These are phyloP conservation scores for Tuber umbilicatum DNA, from an alignment of 495 filamentous ascomycete species.

Conservation along the genomic window DNA sequence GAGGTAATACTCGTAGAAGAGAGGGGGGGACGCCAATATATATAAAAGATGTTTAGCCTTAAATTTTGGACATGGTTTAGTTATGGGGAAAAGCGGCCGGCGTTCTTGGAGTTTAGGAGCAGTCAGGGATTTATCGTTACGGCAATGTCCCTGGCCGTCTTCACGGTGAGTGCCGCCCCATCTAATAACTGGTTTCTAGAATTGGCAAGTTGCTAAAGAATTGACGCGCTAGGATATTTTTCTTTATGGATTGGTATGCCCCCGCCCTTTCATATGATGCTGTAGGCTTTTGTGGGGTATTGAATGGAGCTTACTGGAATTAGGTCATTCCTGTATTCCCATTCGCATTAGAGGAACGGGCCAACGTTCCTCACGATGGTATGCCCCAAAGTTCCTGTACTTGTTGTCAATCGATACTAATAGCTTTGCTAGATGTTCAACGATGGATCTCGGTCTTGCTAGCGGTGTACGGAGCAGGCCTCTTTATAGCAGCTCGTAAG, in stretches of 20 bases:
- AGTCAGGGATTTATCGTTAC: conserved; percentile 47
- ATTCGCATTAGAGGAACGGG: conserved; percentile 59
- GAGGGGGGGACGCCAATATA: neutral
- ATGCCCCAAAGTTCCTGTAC: conserved; percentile 37
- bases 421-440: conserved; percentile 15
- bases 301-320: conserved; percentile 11
- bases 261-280: neutral
- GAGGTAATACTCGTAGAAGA: neutral
- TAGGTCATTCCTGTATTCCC: conserved; percentile 79
- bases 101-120: conserved; percentile 42
- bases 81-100: conserved; percentile 32
- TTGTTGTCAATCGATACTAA: conserved; percentile 1
- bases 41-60: neutral
- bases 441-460: conserved; percentile 70
- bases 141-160: conserved; percentile 52
- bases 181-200: neutral
- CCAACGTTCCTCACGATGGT: conserved; percentile 53
- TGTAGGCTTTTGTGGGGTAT: neutral
- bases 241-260: conserved; percentile 60
- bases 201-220: conserved; percentile 14
- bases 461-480: conserved; percentile 67
- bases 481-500: conserved; percentile 57
- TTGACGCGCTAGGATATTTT: conserved; percentile 58
- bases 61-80: conserved; percentile 23
- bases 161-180: conserved; percentile 46